Conservation (phyloP, 371 early-diverging fungal genomes). For the Mucor ambiguus region DNA sequence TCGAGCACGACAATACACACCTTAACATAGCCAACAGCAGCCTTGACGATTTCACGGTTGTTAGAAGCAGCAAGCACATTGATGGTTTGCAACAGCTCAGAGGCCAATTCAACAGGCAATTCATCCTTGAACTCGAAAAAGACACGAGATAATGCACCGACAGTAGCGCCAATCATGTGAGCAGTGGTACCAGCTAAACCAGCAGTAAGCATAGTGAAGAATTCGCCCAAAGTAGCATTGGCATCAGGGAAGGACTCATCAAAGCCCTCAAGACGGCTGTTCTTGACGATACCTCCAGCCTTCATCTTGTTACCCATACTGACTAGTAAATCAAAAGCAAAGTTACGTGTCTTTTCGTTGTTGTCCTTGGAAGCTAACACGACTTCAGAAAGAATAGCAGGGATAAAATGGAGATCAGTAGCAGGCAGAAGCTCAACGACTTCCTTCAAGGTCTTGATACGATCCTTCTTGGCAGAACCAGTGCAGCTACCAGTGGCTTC, state of each 20-base stretch:
- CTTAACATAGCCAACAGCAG: conserved; percentile 93
- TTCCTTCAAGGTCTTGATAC: conserved; percentile 63
- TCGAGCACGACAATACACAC: conserved; percentile 85
- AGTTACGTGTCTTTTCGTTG: conserved; percentile 84
- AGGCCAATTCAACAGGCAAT: conserved; percentile 58
- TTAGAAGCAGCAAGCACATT: conserved; percentile 76
- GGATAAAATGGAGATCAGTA: conserved; percentile 80
- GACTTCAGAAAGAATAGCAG: conserved; percentile 85
- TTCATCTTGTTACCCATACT: conserved; percentile 90
- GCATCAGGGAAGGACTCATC: conserved; percentile 56
- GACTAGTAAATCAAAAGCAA: conserved; percentile 85
- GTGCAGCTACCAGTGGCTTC: conserved; percentile 60
- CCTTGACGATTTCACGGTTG: conserved; percentile 91
- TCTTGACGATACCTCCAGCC: conserved; percentile 67
- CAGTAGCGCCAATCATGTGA: conserved; percentile 92
- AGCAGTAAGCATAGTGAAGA: conserved; percentile 89
- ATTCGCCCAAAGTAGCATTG: conserved; percentile 59
- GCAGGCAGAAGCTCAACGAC: conserved; percentile 58
- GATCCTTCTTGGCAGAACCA: conserved; percentile 69
- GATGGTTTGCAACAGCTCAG: conserved; percentile 70
- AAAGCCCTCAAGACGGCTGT: conserved; percentile 58
- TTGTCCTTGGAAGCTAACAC: conserved; percentile 93
- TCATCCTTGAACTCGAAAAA: conserved; percentile 88
- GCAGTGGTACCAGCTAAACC: conserved; percentile 93
- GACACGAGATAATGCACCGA: conserved; percentile 80